A percentile compares a stretch with the other conserved stretches of the same genome.
phyloP scores from a whole-genome alignment of 2,329 filamentous ascomycete species.

The Tolypocladium inflatum region DNA sequence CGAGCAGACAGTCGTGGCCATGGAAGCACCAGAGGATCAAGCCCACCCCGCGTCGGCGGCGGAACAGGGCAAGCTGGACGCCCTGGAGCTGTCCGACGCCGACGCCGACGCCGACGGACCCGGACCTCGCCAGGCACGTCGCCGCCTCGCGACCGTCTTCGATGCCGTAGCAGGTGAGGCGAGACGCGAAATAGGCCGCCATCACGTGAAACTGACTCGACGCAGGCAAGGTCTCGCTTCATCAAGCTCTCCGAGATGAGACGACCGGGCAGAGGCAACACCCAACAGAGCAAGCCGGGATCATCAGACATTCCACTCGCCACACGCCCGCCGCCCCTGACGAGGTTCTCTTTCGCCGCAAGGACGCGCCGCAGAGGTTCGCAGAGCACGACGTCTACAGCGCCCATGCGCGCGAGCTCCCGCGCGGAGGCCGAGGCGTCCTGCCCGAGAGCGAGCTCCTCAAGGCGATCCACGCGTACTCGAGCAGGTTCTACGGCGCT shows the following conservation, averaged over 20 bases:
- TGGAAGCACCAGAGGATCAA: not conserved
- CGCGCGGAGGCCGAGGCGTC: conserved; percentile 30
- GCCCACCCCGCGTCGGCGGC: not conserved
- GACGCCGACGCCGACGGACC: no score
- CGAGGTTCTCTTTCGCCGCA: conserved; percentile 59
- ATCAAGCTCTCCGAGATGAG: conserved; percentile 11
- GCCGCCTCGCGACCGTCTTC: conserved; percentile 48
- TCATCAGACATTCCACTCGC: conserved; percentile 16
- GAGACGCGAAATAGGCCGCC: not conserved
- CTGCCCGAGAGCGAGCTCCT: conserved; percentile 63
- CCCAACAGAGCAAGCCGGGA: not conserved
- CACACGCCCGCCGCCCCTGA: conserved; percentile 48
- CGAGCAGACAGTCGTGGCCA: not conserved
- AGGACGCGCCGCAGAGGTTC: conserved; percentile 55
- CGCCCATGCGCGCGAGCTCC: conserved; percentile 47
- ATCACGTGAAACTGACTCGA: conserved; percentile 13
- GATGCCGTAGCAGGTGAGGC: conserved; percentile 61
- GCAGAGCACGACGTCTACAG: conserved; percentile 65
- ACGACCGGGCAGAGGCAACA: not conserved
- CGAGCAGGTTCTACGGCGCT: conserved; percentile 54
- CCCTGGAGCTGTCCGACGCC: not conserved
- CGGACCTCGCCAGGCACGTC: conserved; percentile 7
- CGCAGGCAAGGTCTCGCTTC: conserved; percentile 20
- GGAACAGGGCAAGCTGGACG: not conserved
- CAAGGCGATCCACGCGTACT: conserved; percentile 58